phyloP scores from a whole-genome alignment of 1,284 basidiomycete species.

The Pyrrhoderma lamaoense region DNA sequence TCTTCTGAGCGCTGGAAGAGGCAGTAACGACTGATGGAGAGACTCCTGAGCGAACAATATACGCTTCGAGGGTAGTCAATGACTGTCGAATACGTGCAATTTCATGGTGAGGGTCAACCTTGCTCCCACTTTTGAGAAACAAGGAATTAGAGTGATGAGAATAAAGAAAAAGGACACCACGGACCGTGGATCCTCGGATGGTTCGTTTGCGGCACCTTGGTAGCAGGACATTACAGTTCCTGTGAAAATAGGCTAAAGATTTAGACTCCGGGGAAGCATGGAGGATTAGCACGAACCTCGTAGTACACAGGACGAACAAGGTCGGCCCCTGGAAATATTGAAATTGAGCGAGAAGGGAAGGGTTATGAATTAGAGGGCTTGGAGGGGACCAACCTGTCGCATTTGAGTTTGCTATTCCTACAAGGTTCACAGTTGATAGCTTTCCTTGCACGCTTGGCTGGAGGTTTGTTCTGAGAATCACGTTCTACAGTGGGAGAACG shows the following conservation, averaged over 20 bases:
- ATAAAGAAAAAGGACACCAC: not conserved
- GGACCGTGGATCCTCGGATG: conserved; percentile 31
- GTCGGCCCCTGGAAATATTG: conserved; percentile 50
- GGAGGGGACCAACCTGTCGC: conserved; percentile 54
- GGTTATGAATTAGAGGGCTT: not conserved
- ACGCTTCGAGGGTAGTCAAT: conserved; percentile 61
- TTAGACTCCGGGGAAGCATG: not conserved
- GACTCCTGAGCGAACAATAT: conserved; percentile 38
- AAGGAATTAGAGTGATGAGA: not conserved
- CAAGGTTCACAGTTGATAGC: conserved; percentile 83
- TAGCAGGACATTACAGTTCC: conserved; percentile 71
- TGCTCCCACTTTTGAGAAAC: conserved; percentile 29
- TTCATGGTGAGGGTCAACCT: conserved; percentile 65
- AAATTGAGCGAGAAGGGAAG: conserved; percentile 1
- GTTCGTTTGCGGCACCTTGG: conserved; percentile 56
- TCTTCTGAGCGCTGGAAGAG: conserved; percentile 7
- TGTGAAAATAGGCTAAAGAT: conserved; percentile 23
- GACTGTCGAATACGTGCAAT: conserved; percentile 68
- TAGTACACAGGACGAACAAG: conserved; percentile 75
- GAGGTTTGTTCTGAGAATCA: conserved; percentile 23
- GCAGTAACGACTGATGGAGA: conserved; percentile 10
- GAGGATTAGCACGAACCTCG: conserved; percentile 40
- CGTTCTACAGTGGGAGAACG: conserved; percentile 17
- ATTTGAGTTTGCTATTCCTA: conserved; percentile 77
- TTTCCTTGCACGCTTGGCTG: conserved; percentile 71